Evolutionary conservation across 2,329 filamentous ascomycete genomes (phyloP), one percentile per base, ranked within the genome.

Genomic region (Neocatenulostroma microsporum): DNA sequence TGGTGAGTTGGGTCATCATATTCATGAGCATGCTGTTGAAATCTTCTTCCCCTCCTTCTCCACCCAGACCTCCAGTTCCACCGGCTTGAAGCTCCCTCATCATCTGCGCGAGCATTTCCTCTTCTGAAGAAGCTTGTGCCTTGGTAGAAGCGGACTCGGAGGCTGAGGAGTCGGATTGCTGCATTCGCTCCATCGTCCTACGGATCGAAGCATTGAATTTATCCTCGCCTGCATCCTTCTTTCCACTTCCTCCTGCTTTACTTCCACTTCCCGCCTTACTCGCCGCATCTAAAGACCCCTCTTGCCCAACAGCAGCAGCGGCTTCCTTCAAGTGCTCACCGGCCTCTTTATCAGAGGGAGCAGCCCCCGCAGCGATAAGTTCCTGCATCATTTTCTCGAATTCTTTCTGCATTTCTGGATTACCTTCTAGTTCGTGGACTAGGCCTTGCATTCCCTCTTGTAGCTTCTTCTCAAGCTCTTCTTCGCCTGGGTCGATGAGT

Each of bases 1-100:
- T 94, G 3, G 91, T 96, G 45, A 98, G 73, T 62, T 98, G 88
- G 65, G 96, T 86, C 89, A 98, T 96, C 86, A 96, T 94, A 36
- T 84, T 84, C 73, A 94, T 78, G 41, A 98, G 75, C 78, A 96
- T 86, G 66, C 94, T 89, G 39, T 85, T 87, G 53, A 96, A 84
- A 50, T 94, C 87, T 51, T 91, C 87, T 39, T 95, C 86, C 41
- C 68, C 65, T 2, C 53, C 69, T 19, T 75, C 80, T 0, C 61
- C 69, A 3, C 51, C 48, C 2, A 25, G 46, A 5, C 63, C 68
- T 1, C 68, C 62, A 4, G n/a, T n/a, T 3, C 35, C n/a, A 5
- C 63, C 68, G 1, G 68, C 61, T 6, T 77, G 72, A 15, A 95
- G 80, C 44, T 91, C 84, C 61, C 91, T 93, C 54, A 98, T 73